These are phyloP conservation scores for Teratosphaeria epicoccoides DNA, from an alignment of 2,329 filamentous ascomycete species.

Conservation along the genomic window DNA sequence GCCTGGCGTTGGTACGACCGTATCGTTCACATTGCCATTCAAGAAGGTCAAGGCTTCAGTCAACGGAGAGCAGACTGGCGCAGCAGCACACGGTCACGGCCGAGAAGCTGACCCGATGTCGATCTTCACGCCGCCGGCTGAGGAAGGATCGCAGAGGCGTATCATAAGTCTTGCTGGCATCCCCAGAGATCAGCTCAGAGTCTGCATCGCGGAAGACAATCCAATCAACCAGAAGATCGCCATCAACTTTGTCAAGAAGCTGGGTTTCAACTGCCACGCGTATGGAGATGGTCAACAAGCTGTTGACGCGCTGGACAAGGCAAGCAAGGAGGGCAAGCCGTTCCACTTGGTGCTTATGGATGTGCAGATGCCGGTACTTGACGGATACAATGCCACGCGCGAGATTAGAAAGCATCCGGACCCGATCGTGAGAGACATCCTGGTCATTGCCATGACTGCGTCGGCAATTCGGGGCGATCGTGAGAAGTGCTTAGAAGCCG, in stretches of 20 bases:
- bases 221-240: conserved; percentile 91
- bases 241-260: conserved; percentile 75
- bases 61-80: conserved; percentile 13
- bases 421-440: conserved; percentile 64
- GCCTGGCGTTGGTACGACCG: conserved; percentile 57
- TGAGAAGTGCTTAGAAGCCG: conserved; percentile 88
- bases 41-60: conserved; percentile 59
- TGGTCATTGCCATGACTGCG: conserved; percentile 97
- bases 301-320: conserved; percentile 69
- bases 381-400: conserved; percentile 84
- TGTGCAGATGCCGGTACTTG: conserved; percentile 88
- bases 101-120: conserved; percentile 44
- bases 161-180: conserved; percentile 60
- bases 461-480: conserved; percentile 88
- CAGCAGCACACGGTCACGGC: conserved; percentile 8
- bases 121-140: conserved; percentile 42
- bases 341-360: conserved; percentile 94
- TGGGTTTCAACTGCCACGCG: conserved; percentile 78
- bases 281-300: conserved; percentile 85
- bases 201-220: conserved; percentile 94
- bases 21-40: conserved; percentile 76
- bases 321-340: conserved; percentile 58
- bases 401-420: conserved; percentile 67
- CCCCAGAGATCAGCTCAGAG: conserved; percentile 64
- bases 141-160: conserved; percentile 28